These are phyloP conservation scores for Populus deltoides DNA, from an alignment of 345 rosid genomes.

Conservation along the genomic window DNA sequence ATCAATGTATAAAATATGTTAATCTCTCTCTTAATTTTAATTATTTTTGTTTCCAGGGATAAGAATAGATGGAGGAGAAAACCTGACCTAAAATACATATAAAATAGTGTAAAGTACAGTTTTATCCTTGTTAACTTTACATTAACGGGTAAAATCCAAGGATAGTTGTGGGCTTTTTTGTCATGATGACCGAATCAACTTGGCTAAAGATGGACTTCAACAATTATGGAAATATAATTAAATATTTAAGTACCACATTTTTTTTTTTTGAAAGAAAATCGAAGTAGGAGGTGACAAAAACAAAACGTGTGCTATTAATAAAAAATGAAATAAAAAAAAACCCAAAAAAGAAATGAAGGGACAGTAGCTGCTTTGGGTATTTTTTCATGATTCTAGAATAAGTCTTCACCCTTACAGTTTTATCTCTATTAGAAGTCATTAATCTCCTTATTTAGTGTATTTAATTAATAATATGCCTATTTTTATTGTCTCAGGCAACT, in stretches of 20 bases:
- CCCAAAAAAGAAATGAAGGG: neutral
- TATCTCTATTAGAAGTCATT: no score
- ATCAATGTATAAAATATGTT: neutral
- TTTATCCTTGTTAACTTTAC: neutral
- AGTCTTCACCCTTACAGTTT: no score
- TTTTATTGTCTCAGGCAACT: no score
- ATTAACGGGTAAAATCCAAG: neutral
- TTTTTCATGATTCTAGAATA: no score
- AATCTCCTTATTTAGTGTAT: neutral
- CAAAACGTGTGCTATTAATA: constrained; percentile 22
- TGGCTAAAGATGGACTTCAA: constrained; percentile 3
- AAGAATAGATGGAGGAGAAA: neutral
- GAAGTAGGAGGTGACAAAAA: neutral
- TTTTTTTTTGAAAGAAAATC: neutral
- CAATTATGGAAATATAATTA: neutral
- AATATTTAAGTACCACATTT: neutral
- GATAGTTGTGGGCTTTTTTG: neutral
- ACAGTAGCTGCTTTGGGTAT: neutral
- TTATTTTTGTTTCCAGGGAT: constrained; percentile 11
- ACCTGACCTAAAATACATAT: neutral
- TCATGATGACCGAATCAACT: neutral
- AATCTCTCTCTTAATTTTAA: neutral
- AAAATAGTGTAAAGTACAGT: neutral
- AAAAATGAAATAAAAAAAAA: neutral
- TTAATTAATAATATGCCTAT: neutral